Percentiles rank a stretch among this genome's conserved stretches.
Conservation (phyloP, 1,284 basidiomycete species). For the Microbotryomycetes sp. region DNA sequence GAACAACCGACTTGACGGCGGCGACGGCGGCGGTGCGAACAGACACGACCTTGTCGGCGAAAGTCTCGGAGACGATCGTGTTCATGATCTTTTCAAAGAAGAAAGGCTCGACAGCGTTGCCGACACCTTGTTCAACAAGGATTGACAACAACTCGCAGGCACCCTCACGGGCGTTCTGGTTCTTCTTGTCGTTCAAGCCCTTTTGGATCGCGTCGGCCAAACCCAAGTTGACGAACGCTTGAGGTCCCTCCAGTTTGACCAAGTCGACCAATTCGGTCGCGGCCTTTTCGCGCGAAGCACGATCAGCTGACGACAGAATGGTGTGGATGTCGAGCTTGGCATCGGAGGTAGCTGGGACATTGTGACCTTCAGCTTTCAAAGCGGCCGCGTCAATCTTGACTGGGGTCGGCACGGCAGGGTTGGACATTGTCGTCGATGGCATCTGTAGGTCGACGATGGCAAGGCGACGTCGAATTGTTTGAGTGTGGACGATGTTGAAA, state of each 20-base stretch:
- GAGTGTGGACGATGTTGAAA: too few species aligned
- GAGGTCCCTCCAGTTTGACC: constrained; percentile 59
- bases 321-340: constrained; percentile 44
- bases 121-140: constrained; percentile 67
- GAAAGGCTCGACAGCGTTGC: constrained; percentile 81
- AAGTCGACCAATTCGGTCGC: constrained; percentile 46
- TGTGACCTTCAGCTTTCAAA: constrained; percentile 27
- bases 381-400: constrained; percentile 25
- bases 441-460: too few species aligned
- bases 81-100: constrained; percentile 73
- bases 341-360: constrained; percentile 36
- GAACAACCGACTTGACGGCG: constrained; percentile 72
- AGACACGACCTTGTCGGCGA: constrained; percentile 85
- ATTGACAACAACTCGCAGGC: constrained; percentile 64
- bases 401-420: constrained; percentile 15
- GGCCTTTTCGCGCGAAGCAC: constrained; percentile 38
- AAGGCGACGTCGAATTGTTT: too few species aligned
- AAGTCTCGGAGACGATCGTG: constrained; percentile 77
- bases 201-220: constrained; percentile 61
- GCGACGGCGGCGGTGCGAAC: constrained; percentile 77
- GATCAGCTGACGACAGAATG: constrained; percentile 43
- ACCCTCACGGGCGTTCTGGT: constrained; percentile 70
- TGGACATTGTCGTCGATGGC: constrained; percentile 19
- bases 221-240: constrained; percentile 66
- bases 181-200: constrained; percentile 55